Percentiles rank a stretch among this genome's conserved stretches.
These are phyloP conservation scores for Monosporozyma solicola DNA, from an alignment of 805 yeast genomes.

Conservation along the genomic window DNA sequence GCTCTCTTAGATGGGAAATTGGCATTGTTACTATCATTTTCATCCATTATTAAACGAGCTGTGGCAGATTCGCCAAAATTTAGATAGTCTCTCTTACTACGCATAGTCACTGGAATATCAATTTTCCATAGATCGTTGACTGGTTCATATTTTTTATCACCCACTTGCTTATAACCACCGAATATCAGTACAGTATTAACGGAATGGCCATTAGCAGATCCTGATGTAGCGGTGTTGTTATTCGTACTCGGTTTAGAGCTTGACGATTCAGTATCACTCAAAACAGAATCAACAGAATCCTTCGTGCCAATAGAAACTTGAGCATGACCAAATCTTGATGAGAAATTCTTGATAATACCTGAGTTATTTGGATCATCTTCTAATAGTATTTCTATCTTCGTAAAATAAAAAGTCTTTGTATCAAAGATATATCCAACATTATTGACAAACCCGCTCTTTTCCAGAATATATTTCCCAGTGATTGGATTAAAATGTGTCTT, in stretches of 20 bases:
- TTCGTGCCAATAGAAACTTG: conserved; percentile 19
- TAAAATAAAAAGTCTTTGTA: conserved; percentile 39
- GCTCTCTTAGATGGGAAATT: conserved; percentile 30
- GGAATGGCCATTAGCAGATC: neutral
- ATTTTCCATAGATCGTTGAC: conserved; percentile 36
- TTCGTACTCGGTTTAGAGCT: neutral
- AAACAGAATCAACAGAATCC: neutral
- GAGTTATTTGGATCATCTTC: conserved; percentile 14
- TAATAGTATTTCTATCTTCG: conserved; percentile 34
- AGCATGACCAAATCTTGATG: conserved; percentile 34
- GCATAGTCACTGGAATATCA: conserved; percentile 31
- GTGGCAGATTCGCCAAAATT: conserved; percentile 30
- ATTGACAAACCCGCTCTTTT: conserved; percentile 40
- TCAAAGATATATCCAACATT: conserved; percentile 54
- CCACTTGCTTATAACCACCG: conserved; percentile 39
- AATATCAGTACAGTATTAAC: conserved; percentile 28
- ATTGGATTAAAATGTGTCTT: conserved; percentile 19
- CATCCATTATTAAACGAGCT: conserved; percentile 26
- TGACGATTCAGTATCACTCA: neutral
- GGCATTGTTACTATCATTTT: conserved; percentile 6
- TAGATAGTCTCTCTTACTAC: conserved; percentile 28
- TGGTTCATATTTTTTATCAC: conserved; percentile 26
- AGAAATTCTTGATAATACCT: neutral
- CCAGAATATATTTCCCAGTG: conserved; percentile 30
- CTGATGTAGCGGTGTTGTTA: neutral